Evolutionary conservation across 2,329 filamentous ascomycete genomes (phyloP), one percentile per base, ranked within the genome.

Genomic region (Thielaviopsis populi): DNA sequence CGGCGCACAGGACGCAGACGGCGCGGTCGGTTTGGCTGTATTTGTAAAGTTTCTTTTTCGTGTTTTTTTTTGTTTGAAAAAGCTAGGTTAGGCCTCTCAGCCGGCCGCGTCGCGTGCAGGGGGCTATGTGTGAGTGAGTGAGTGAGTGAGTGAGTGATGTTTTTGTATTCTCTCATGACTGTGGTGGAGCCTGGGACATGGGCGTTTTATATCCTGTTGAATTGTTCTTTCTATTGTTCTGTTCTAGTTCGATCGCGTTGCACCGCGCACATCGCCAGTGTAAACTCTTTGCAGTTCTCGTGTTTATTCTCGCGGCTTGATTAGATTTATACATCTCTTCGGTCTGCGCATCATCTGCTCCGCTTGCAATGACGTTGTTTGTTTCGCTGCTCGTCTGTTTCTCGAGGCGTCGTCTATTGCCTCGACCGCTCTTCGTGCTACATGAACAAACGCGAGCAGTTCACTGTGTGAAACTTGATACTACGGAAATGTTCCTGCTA

Each of bases 1-100:
- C 59, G n/a, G 40, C 37, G 17, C n/a, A n/a, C n/a, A n/a, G n/a
- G n/a, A 41, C 37, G n/a, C 37, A 59, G 61, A 63, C 43, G 37
- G 30, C 15, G 27, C 43, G 43, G 37, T 62, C 59, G 42, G 33
- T 62, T 61, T 46, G n/a, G 3, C 19, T 7, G n/a, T 11, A 22
- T n/a, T n/a, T n/a, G 43, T 11, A 48, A 22, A 3, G 22, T n/a
- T 48, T 48, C 8, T 22, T 19, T 19, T 48, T 48, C 17, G 19
- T n/a, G 24, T 22, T n/a, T 22, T 19, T 37, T 41, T 17, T 27
- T 27, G 27, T 24, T 10, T 43, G 58, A 15, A 43, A n/a, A 59
- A 59, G 24, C 50, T 30, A 54, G 50, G 27, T 54, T 54, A 27
- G 11, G 24, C 30, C 8, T 30, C 50, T 30, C 15, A 48, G 15